Evolutionary conservation across 306 rosid species (phyloP), one percentile per base, ranked within the genome.

Genomic region (Quercus dentata): DNA sequence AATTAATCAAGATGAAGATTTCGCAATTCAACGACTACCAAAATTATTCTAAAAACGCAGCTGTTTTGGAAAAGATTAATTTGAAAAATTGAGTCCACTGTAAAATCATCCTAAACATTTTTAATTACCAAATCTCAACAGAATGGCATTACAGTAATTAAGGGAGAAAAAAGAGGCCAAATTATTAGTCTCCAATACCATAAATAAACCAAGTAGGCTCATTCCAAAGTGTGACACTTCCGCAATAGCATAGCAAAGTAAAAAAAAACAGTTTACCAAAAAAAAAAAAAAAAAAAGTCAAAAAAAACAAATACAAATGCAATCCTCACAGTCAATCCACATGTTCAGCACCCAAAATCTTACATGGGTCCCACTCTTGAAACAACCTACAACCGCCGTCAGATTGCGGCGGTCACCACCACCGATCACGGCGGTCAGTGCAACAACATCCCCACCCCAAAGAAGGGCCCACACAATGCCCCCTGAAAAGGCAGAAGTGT

Each of bases 401-500:
- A 75, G 27, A 56, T 54, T 33, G 46, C 46, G 10, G 7, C 38
- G 10, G 3, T 35, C 59, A 15, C 21, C 35, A 23, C 71, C 65
- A 2, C 67, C 69, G 3, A 27, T 71, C 56, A 33, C 80, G 28
- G 79, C 83, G 56, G 41, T 81, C 23, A 76, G 75, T 4, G 21
- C 73, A 10, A 21, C 84, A 2, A 74, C 67, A 17, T 0, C 77
- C 0, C 69, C 44, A 2, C 71, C 72, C 3, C 71, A 83, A 12
- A 3, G 18, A 14, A 85, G 56, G 75, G 69, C 78, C 5, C 92
- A 82, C 81, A 81, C 92, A 9, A 56, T 90, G 85, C 85, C 91
- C 1, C 90, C 91, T 0, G 93, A 89, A 67, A 89, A 89, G 69
- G 41, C 69, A 0, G 89, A 91, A 21, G 27, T 89, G 35, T 89